These are phyloP conservation scores for Bonia amplexicaulis DNA, from an alignment of 176 grass and related monocot species.

Conservation along the genomic window DNA sequence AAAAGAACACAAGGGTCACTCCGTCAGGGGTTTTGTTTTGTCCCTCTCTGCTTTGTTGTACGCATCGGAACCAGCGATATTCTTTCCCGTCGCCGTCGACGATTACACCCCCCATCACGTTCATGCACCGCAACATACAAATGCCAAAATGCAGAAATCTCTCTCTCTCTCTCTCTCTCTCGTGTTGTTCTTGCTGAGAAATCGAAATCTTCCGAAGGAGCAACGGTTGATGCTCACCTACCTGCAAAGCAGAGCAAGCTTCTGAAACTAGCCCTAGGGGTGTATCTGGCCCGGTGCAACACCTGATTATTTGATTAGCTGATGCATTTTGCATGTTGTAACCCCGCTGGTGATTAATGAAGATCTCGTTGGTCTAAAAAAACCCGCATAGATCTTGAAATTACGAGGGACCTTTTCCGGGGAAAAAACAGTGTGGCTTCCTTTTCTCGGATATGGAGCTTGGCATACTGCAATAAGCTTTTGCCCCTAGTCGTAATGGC, in stretches of 20 bases:
- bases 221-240: neutral
- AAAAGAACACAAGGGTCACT: neutral
- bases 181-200: neutral
- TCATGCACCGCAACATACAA: neutral
- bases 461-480: neutral
- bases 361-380: too few species aligned
- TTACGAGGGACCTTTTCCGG: too few species aligned
- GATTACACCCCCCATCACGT: neutral
- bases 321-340: neutral
- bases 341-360: neutral
- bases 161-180: too few species aligned
- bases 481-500: neutral
- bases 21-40: neutral
- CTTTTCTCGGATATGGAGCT: neutral
- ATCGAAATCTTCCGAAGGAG: neutral
- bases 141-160: neutral
- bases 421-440: neutral
- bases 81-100: conserved; percentile 22
- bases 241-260: neutral
- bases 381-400: too few species aligned
- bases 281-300: neutral
- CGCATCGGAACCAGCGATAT: conserved; percentile 38
- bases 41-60: neutral
- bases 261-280: neutral
- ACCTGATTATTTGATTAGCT: neutral